Evolutionary conservation across 257 asterid genomes (phyloP), one percentile per base, ranked within the genome.

Genomic region (Dorcoceras hygrometricum): DNA sequence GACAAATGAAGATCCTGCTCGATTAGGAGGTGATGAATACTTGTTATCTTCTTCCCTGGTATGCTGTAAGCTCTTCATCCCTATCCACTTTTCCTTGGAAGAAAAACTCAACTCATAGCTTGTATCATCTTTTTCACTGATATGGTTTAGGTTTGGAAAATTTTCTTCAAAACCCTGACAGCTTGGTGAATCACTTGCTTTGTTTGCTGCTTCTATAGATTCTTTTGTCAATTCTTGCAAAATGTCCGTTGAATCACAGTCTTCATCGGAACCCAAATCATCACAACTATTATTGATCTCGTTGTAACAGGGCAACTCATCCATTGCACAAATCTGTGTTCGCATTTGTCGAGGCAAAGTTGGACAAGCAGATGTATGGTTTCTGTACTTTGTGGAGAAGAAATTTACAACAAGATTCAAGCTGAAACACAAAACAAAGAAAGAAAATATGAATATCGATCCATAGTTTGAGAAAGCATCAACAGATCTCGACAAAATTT

Each of bases 341-440:
- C 73, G 73, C 82, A 76, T 85, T 59, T 80, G 84, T 71, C 56
- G 54, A 28, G 91, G 88, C 79, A 90, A 75, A 55, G 72, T 62
- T 7, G 95, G 96, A 59, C 96, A 86, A 64, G 84, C 72, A 20
- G 83, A 77, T 28, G 83, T 73, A 43, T 79, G 68, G 36, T 43
- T 76, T 72, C 79, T 81, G 84, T 94, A 94, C 65, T 94, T 94
- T 11, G 97, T 94, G 12, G 99, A 90, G 78, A 94, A 88, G 75
- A 86, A 81, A 72, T 94, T 90, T 75, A 94, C 86, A 0, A 86
- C 84, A 51, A 94, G 85, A 75, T 84, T 83, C 86, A 90, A 74
- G 71, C 97, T 94, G 95, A 54, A 55, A 36, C 28, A 60, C 26
- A 55, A 32, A 63, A 55, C 20, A 23, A 39, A 62, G 67, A 39